Evolutionary conservation across 345 rosid genomes (phyloP), one percentile per base, ranked within the genome.

Genomic region (Syzygium aqueum): DNA sequence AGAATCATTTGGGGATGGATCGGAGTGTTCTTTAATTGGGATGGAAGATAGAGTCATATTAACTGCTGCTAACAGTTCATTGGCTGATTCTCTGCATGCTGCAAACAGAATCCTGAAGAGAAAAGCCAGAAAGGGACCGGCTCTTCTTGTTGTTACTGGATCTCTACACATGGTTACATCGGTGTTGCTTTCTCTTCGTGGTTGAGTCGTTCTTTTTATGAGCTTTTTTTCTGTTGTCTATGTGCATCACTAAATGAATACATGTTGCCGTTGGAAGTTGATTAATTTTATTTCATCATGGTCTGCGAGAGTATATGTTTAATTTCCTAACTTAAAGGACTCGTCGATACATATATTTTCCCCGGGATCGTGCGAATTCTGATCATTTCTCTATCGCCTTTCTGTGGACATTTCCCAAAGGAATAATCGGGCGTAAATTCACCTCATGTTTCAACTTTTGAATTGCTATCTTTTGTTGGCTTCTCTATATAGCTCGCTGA

Each of bases 71-170:
- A 88, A 90, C 85, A 78, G 83, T 37, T 92, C 93, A 5, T 52
- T 92, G 22, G 84, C 85, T 11, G 90, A 43, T 86, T 89, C 91
- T 16, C 52, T 94, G 90, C 85, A 86, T 63, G 51, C 30, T 14
- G 96, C 93, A 50, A 82, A 87, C 88, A 89, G 88, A 89, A 88
- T 92, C 83, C 93, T 94, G 30, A 86, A 67, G 67, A 77, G 84
- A 87, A 91, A 90, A 88, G 22, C 88, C 57, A 65, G 89, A 21
- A 86, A 89, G 49, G 82, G 82, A 40, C n/a, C 89, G 13, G 85
- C 91, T 51, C 84, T 94, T 53, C 52, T 92, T 50, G 94, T 93
- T 15, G 91, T 94, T 87, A 95, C 96, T 11, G 96, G 96, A 84
- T 93, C 96, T 43, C 92, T 94, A 63, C 96, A 93, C 86, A 86